A percentile compares a stretch with the other conserved stretches of the same genome.
phyloP scores from a whole-genome alignment of 2,329 filamentous ascomycete species.

The Apiospora kogelbergensis region DNA sequence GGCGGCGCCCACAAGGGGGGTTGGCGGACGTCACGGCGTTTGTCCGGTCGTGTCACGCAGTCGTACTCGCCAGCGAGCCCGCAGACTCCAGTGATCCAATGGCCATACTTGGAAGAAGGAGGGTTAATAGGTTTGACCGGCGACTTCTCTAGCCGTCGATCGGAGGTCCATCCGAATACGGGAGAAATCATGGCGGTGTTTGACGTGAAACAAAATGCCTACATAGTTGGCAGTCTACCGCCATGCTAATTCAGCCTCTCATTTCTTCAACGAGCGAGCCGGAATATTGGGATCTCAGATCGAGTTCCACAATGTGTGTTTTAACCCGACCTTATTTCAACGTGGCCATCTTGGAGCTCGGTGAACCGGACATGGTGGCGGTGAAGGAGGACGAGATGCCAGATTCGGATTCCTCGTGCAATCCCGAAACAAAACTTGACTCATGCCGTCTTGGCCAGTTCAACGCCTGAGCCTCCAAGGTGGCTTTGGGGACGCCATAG shows the following conservation, averaged over 20 bases:
- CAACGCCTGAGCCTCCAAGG: background rate
- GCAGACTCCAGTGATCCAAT: background rate
- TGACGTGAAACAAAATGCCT: background rate
- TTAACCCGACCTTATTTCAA: slow-evolving; percentile 9
- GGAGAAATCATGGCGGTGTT: no score
- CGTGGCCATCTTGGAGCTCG: background rate
- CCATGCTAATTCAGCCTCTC: background rate
- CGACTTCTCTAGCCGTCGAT: background rate
- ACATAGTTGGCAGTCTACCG: background rate
- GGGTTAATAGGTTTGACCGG: no score
- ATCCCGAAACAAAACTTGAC: background rate
- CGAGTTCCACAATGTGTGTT: background rate
- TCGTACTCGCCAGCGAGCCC: background rate
- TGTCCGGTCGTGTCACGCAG: background rate
- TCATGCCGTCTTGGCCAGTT: background rate
- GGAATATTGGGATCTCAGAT: slow-evolving; percentile 6
- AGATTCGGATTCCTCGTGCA: background rate
- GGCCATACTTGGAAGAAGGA: background rate
- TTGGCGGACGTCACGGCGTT: background rate
- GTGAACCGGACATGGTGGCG: background rate
- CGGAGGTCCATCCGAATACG: background rate
- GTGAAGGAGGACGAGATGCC: background rate
- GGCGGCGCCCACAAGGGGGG: background rate
- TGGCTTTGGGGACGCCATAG: background rate
- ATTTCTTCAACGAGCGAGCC: background rate